A percentile compares a stretch with the other conserved stretches of the same genome.
Evolutionary conservation across 2,329 filamentous ascomycete genomes (phyloP).

Genomic region (Pseudopyricularia javanii): DNA sequence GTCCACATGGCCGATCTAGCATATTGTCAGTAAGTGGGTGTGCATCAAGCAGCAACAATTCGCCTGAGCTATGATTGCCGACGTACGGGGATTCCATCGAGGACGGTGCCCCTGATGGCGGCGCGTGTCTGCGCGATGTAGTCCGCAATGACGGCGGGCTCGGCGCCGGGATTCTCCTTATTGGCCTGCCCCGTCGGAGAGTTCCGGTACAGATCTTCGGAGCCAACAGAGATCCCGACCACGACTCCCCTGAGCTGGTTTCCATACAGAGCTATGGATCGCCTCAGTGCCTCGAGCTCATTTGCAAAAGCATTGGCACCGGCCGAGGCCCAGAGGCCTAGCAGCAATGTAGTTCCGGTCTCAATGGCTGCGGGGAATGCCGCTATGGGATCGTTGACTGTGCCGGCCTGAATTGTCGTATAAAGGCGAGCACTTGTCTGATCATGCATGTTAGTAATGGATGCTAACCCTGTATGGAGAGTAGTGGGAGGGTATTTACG

Average conservation of each 20-base stretch:
- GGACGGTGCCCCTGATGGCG: constrained; percentile 48
- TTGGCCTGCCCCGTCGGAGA: constrained; percentile 57
- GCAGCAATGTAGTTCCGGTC: constrained; percentile 65
- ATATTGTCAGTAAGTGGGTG: neutral
- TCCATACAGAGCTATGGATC: constrained; percentile 59
- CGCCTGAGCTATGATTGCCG: neutral
- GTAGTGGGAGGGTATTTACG: neutral
- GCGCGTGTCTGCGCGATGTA: constrained; percentile 61
- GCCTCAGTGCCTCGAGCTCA: constrained; percentile 60
- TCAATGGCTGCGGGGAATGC: constrained; percentile 75
- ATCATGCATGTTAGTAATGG: neutral
- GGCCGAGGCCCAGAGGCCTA: constrained; percentile 74
- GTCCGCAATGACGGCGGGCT: constrained; percentile 46
- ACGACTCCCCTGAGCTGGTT: constrained; percentile 51
- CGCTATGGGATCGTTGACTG: constrained; percentile 50
- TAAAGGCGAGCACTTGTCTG: constrained; percentile 31
- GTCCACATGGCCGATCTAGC: constrained; percentile 57
- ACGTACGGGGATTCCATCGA: constrained; percentile 32
- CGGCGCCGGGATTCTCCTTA: constrained; percentile 48
- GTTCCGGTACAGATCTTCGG: constrained; percentile 75
- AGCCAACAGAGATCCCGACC: constrained; percentile 74
- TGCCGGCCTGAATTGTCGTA: constrained; percentile 61
- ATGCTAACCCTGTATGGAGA: neutral
- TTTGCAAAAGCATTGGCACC: constrained; percentile 52
- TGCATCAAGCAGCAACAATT: neutral